phyloP scores from a whole-genome alignment of 805 yeast species.

The Candida koratica region DNA sequence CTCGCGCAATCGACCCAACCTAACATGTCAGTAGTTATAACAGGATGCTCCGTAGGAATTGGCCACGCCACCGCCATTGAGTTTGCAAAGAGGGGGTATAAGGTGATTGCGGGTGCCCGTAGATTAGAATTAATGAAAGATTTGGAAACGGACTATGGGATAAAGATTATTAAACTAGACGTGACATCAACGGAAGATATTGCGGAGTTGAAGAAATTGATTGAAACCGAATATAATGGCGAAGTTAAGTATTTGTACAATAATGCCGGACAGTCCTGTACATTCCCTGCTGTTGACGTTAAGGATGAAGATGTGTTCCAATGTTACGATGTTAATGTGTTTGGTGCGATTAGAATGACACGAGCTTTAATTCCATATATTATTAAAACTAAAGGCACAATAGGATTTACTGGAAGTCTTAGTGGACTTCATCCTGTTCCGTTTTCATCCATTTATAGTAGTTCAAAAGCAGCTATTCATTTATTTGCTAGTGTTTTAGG shows the following conservation, averaged over 20 bases:
- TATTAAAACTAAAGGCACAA: constrained; percentile 62
- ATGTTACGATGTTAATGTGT: constrained; percentile 63
- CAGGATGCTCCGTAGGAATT: constrained; percentile 58
- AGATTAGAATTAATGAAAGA: constrained; percentile 57
- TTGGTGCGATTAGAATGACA: constrained; percentile 62
- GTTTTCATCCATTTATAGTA: constrained; percentile 60
- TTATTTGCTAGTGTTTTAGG: constrained; percentile 62
- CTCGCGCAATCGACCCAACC: too few relatives aligned
- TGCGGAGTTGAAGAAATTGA: constrained; percentile 35
- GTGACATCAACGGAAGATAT: constrained; percentile 53
- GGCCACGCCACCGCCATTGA: constrained; percentile 49
- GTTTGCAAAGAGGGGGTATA: constrained; percentile 48
- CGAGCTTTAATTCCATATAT: constrained; percentile 54
- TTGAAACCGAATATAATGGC: constrained; percentile 42
- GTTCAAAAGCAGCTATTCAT: constrained; percentile 74
- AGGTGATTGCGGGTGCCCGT: constrained; percentile 73
- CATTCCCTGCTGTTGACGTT: constrained; percentile 67
- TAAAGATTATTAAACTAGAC: constrained; percentile 51
- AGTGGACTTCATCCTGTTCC: constrained; percentile 69
- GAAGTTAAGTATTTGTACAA: constrained; percentile 58
- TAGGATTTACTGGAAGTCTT: constrained; percentile 72
- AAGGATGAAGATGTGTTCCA: constrained; percentile 48
- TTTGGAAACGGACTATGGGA: constrained; percentile 42
- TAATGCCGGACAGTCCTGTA: constrained; percentile 76
- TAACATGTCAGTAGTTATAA: constrained; percentile 31